Evolutionary conservation across 2,329 filamentous ascomycete species (phyloP).

Genomic region (Pyricularia pennisetigena): DNA sequence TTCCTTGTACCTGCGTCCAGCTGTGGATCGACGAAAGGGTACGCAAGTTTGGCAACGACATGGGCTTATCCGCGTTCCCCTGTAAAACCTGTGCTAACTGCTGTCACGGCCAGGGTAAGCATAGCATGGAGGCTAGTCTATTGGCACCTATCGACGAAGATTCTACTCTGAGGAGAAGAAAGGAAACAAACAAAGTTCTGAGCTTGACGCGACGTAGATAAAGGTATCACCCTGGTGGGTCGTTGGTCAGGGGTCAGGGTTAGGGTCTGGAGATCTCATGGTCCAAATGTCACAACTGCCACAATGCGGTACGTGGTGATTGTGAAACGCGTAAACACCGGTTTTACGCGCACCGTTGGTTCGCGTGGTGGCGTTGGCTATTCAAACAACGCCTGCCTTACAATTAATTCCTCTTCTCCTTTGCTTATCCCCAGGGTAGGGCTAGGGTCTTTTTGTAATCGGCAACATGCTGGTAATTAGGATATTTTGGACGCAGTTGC

Average conservation of each 20-base stretch:
- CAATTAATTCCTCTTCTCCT: neutral
- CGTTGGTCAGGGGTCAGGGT: too few relatives aligned
- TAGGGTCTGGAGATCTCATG: too few relatives aligned
- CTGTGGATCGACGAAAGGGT: neutral
- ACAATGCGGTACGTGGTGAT: neutral
- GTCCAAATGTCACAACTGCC: too few relatives aligned
- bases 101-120: too few relatives aligned
- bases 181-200: too few relatives aligned
- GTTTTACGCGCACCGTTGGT: too few relatives aligned
- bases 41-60: neutral
- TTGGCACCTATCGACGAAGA: too few relatives aligned
- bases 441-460: neutral
- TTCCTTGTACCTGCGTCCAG: neutral
- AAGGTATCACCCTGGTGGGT: too few relatives aligned
- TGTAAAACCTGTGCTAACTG: neutral
- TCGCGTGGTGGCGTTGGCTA: neutral
- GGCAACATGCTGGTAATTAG: neutral
- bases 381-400: neutral
- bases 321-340: neutral
- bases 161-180: too few relatives aligned
- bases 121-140: too few relatives aligned
- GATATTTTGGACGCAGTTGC: neutral
- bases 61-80: neutral
- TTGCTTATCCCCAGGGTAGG: neutral
- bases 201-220: too few relatives aligned